Evolutionary conservation across 23 red algal genomes (phyloP), one percentile per base, ranked within the genome.

Genomic region (Rhodosorus marinus): DNA sequence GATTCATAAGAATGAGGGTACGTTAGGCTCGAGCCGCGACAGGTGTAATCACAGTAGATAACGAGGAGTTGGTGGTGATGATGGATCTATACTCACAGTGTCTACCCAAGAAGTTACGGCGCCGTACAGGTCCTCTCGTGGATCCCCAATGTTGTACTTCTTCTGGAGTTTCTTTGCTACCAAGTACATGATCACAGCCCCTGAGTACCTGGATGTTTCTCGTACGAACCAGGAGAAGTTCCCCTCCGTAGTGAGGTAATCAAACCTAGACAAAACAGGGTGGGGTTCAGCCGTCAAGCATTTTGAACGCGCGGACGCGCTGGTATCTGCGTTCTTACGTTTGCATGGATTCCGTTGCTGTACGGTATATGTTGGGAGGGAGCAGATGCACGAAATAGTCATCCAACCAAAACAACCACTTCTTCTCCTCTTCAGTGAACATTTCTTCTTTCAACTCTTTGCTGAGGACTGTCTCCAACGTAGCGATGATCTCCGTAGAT

Each of bases 301-400:
- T n/a, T n/a, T n/a, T n/a, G n/a, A n/a, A n/a, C n/a, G n/a, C n/a
- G n/a, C n/a, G n/a, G n/a, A n/a, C n/a, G n/a, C n/a, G n/a, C n/a
- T n/a, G n/a, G n/a, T n/a, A n/a, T n/a, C n/a, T n/a, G n/a, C n/a
- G n/a, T n/a, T n/a, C n/a, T n/a, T n/a, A n/a, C 36, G 79, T 84
- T 41, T 84, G 67, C 7, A 98, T 47, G 22, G 78, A 75, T 51
- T 98, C 78, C 2, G 22, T 29, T 23, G 57, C 51, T 14, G 78
- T 85, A 27, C 78, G 70, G 59, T 98, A 85, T 26, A 98, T 98
- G 43, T 98, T 98, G 22, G 90, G 90, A 26, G 90, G 72, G n/a
- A 98, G 55, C 6, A 77, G 35, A 36, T 98, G 70, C 26, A 81
- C 69, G 34, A 98, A 60, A 49, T 47, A 55, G 43, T 77, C 70